Conservation (phyloP, 768 basidiomycete genomes). For the Boletellus ananiceps region DNA sequence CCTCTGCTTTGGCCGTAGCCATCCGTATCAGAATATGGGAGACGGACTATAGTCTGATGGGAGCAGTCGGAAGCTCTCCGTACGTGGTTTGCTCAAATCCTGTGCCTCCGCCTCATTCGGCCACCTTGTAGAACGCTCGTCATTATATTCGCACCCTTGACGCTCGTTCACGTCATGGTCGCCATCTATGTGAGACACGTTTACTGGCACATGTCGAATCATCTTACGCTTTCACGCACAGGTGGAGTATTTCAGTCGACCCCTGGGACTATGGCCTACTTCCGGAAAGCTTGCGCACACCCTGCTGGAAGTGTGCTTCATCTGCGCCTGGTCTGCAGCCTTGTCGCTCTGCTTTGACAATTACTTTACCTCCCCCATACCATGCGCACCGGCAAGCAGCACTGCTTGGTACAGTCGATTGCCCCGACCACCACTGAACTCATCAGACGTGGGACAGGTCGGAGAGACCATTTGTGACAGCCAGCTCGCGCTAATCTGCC, state of each 20-base stretch:
- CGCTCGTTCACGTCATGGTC: constrained; percentile 78
- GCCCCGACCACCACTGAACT: constrained; percentile 36
- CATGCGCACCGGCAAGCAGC: constrained; percentile 58
- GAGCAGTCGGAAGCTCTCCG: constrained; percentile 81
- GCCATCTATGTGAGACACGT: constrained; percentile 70
- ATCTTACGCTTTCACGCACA: constrained; percentile 29
- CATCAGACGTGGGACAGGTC: constrained; percentile 35
- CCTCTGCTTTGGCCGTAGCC: constrained; percentile 73
- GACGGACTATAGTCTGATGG: constrained; percentile 45
- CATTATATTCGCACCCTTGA: constrained; percentile 81
- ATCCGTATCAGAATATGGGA: constrained; percentile 68
- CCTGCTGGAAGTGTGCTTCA: constrained; percentile 82
- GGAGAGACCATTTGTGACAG: constrained; percentile 65
- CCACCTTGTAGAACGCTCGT: constrained; percentile 56
- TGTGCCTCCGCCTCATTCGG: neutral
- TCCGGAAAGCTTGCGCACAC: constrained; percentile 85
- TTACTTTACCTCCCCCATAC: constrained; percentile 81
- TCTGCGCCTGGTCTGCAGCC: constrained; percentile 91
- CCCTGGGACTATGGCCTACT: constrained; percentile 88
- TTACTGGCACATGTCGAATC: constrained; percentile 4
- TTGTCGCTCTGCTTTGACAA: constrained; percentile 89
- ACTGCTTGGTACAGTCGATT: constrained; percentile 74
- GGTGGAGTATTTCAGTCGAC: constrained; percentile 92
- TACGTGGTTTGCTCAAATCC: constrained; percentile 33
- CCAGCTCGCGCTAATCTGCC: constrained; percentile 72